Conservation (phyloP, 805 yeast genomes). For the Sugiyamaella qingdaonensis region DNA sequence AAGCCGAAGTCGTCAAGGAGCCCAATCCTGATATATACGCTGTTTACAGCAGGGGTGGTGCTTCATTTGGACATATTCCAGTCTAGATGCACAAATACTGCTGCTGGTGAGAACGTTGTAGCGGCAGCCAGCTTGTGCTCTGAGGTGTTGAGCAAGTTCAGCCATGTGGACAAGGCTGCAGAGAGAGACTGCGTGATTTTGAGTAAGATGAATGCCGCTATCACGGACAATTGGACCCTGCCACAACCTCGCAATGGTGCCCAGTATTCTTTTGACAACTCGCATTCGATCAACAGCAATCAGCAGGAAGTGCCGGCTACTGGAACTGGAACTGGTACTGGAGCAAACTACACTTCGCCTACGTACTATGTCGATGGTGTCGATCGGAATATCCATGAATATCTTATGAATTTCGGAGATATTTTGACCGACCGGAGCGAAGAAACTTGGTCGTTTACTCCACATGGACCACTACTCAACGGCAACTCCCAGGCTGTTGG, state of each 20-base stretch:
- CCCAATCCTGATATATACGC: slow-evolving; percentile 12
- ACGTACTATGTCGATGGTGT: background rate
- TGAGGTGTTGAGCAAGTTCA: background rate
- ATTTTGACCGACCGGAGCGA: background rate
- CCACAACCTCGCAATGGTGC: background rate
- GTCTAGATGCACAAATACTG: slow-evolving; percentile 1
- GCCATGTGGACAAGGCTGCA: slow-evolving; percentile 1
- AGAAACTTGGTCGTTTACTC: background rate
- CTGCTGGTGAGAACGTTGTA: background rate
- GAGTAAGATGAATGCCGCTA: slow-evolving; percentile 3
- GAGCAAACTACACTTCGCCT: background rate
- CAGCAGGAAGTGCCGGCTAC: background rate
- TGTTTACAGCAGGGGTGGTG: slow-evolving; percentile 13
- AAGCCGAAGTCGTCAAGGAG: background rate
- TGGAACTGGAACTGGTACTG: background rate
- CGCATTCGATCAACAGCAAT: background rate
- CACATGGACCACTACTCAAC: background rate
- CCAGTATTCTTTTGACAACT: background rate
- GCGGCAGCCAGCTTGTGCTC: background rate
- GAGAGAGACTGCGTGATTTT: background rate
- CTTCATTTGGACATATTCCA: slow-evolving; percentile 2
- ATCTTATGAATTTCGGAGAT: background rate
- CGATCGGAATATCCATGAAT: background rate
- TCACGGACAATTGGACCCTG: background rate
- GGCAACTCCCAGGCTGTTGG: background rate